phyloP scores from a whole-genome alignment of 2,329 filamentous ascomycete species.

The Magnaporthiopsis incrustans region DNA sequence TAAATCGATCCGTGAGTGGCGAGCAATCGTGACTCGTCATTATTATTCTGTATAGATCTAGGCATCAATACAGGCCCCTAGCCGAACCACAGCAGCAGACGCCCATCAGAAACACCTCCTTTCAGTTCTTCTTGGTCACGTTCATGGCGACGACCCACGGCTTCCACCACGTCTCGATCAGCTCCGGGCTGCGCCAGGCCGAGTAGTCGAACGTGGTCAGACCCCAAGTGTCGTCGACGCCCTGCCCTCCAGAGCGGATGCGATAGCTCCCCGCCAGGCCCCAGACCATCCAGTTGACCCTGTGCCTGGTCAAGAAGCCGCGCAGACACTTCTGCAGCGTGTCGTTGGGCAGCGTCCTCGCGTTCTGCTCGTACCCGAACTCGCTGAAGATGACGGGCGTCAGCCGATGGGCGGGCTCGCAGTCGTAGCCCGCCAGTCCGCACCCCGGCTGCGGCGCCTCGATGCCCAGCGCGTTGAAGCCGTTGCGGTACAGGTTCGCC shows the following conservation, averaged over 20 bases:
- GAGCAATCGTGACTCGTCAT: too few species aligned
- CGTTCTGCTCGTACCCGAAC: conserved; percentile 36
- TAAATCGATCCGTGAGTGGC: too few species aligned
- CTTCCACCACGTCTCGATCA: conserved; percentile 40
- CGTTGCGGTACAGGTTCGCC: conserved; percentile 39
- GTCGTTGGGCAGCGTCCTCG: conserved; percentile 28
- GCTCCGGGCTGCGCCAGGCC: conserved; percentile 35
- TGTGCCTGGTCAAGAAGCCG: conserved; percentile 34
- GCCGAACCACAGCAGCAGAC: too few species aligned
- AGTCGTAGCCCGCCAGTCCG: conserved; percentile 27
- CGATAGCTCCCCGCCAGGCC: conserved; percentile 39
- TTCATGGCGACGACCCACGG: conserved; percentile 39
- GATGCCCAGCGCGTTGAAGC: conserved; percentile 39
- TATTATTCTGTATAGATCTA: too few species aligned
- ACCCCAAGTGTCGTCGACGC: conserved; percentile 38
- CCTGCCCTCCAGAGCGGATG: conserved; percentile 35
- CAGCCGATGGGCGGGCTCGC: conserved; percentile 26
- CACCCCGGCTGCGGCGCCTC: conserved; percentile 28
- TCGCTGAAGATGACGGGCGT: conserved; percentile 40
- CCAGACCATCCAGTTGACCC: conserved; percentile 43
- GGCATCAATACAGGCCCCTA: too few species aligned
- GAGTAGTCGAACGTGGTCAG: conserved; percentile 37
- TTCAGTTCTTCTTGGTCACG: conserved; percentile 10
- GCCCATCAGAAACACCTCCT: neutral
- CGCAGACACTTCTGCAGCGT: conserved; percentile 37